These are phyloP conservation scores for Phytophthora constricta DNA, from an alignment of 352 stramenopile genomes.

Conservation along the genomic window DNA sequence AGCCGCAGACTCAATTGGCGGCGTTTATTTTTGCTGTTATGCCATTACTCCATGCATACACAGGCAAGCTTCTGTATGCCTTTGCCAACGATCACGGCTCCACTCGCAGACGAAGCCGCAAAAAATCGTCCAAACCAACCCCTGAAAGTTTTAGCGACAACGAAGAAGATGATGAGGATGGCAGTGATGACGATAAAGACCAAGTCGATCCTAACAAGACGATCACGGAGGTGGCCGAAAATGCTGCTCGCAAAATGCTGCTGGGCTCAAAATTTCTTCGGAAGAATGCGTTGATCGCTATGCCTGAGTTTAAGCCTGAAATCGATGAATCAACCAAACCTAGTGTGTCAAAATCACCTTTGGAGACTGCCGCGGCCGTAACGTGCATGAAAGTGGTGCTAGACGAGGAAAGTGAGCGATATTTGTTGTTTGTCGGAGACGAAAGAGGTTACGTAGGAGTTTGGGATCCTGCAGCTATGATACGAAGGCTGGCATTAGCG, in stretches of 20 bases:
- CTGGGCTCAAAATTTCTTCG: conserved; percentile 19
- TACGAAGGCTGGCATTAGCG: conserved; percentile 50
- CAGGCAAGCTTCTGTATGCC: conserved; percentile 59
- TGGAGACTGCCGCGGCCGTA: conserved; percentile 36
- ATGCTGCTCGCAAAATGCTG: conserved; percentile 50
- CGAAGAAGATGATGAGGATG: conserved; percentile 15
- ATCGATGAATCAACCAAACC: background rate
- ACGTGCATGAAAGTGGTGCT: conserved; percentile 63
- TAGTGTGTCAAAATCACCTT: background rate
- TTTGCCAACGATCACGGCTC: conserved; percentile 55
- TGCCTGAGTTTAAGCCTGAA: conserved; percentile 10
- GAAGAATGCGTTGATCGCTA: conserved; percentile 30
- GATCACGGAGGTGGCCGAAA: conserved; percentile 44
- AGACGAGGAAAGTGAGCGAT: conserved; percentile 48
- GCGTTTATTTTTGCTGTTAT: conserved; percentile 65
- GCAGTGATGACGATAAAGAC: background rate
- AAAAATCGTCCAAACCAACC: conserved; percentile 11
- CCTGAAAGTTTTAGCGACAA: conserved; percentile 12
- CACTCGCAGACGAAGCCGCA: background rate
- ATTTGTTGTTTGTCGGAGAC: conserved; percentile 69
- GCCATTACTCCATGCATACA: conserved; percentile 46
- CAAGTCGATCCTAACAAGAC: conserved; percentile 12
- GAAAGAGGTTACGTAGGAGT: conserved; percentile 54
- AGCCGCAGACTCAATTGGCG: conserved; percentile 51
- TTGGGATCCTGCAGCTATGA: conserved; percentile 61